These are phyloP conservation scores for Microcera coccophila DNA, from an alignment of 2,329 filamentous ascomycete genomes.

Conservation along the genomic window DNA sequence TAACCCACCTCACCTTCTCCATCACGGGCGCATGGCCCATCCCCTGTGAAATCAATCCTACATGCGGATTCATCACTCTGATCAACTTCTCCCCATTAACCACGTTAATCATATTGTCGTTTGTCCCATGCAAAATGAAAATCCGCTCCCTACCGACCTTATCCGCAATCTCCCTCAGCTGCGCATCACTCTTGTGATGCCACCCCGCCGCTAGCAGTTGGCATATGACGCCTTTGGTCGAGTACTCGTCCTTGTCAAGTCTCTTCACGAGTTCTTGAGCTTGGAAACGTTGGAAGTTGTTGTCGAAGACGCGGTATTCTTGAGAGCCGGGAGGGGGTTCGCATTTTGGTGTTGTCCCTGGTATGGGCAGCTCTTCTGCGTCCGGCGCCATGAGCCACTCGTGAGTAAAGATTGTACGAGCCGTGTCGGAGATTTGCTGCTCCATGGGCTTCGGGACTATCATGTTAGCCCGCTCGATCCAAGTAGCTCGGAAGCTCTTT, in stretches of 20 bases:
- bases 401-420: conserved; percentile 61
- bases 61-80: conserved; percentile 58
- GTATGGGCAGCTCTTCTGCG: conserved; percentile 47
- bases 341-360: conserved; percentile 39
- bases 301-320: conserved; percentile 57
- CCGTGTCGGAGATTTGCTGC: conserved; percentile 59
- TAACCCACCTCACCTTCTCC: conserved; percentile 68
- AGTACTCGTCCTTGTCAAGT: conserved; percentile 56
- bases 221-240: conserved; percentile 64
- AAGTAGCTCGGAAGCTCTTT: conserved; percentile 59
- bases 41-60: conserved; percentile 61
- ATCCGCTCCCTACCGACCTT: conserved; percentile 69
- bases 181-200: conserved; percentile 68
- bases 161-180: conserved; percentile 53
- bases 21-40: conserved; percentile 72
- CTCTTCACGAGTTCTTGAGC: conserved; percentile 76
- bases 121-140: conserved; percentile 70
- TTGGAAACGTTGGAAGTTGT: conserved; percentile 77
- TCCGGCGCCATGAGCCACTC: conserved; percentile 63
- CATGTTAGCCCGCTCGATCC: conserved; percentile 53
- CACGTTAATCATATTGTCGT: conserved; percentile 73
- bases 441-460: conserved; percentile 69
- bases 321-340: conserved; percentile 27
- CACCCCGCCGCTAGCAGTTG: conserved; percentile 76
- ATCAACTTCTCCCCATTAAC: conserved; percentile 67